Conservation (phyloP, 108 stramenopile species). For the Cyclotella kingstonii region DNA sequence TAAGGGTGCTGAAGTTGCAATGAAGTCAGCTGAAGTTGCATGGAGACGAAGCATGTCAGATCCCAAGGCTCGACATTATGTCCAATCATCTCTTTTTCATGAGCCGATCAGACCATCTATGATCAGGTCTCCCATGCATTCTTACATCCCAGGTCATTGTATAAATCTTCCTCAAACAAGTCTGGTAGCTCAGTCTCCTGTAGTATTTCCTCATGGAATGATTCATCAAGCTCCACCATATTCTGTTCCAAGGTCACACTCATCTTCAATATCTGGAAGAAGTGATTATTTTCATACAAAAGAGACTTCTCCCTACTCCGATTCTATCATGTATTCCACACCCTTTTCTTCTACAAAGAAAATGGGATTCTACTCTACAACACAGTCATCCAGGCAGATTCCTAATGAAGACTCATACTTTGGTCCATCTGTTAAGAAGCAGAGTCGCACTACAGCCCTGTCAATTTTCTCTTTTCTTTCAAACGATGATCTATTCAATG, state of each 20-base stretch:
- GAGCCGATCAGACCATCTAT: constrained; percentile 13
- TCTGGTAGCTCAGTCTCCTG: constrained; percentile 20
- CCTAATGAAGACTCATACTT: constrained; percentile 55
- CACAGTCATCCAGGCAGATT: background rate
- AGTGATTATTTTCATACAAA: background rate
- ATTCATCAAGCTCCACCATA: constrained; percentile 21
- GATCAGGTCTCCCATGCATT: constrained; percentile 25
- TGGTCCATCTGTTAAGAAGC: constrained; percentile 48
- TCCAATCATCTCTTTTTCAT: constrained; percentile 20
- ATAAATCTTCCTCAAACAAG: constrained; percentile 8
- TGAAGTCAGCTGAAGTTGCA: constrained; percentile 61
- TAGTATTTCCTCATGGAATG: constrained; percentile 47
- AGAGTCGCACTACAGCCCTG: constrained; percentile 61
- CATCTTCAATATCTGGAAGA: constrained; percentile 10
- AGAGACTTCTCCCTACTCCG: constrained; percentile 4
- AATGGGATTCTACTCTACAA: constrained; percentile 24
- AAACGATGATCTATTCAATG: constrained; percentile 84
- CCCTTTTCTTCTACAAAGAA: constrained; percentile 18
- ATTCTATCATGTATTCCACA: constrained; percentile 6
- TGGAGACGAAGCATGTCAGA: constrained; percentile 56
- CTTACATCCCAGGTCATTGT: constrained; percentile 16
- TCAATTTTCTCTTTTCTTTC: constrained; percentile 70
- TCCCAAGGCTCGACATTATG: constrained; percentile 8
- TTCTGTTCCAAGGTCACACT: constrained; percentile 14
- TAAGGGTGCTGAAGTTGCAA: constrained; percentile 70